A percentile compares a stretch with the other conserved stretches of the same genome.
Evolutionary conservation across 441 rosid genomes (phyloP).

Genomic region (Adansonia rubrostipa): DNA sequence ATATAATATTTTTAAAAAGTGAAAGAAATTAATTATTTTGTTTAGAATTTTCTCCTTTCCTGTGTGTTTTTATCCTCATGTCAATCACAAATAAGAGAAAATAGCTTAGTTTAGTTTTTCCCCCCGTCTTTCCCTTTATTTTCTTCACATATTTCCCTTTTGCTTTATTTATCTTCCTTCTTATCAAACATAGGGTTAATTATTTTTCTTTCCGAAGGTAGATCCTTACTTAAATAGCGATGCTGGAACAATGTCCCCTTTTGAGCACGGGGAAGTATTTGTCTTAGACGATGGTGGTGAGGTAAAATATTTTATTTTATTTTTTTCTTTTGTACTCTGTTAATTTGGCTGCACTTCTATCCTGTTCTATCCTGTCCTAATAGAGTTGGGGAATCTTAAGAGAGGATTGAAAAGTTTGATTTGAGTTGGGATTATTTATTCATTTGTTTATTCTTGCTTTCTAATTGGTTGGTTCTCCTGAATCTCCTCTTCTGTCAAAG

Average conservation of each 20-base stretch:
- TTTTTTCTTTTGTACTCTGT: background rate
- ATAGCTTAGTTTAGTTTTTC: background rate
- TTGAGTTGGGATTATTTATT: background rate
- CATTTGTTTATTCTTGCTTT: background rate
- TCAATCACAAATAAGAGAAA: background rate
- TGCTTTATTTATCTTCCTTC: background rate
- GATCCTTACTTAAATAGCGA: slow-evolving; percentile 97
- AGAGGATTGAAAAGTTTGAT: background rate
- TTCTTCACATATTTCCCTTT: background rate
- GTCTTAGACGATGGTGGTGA: slow-evolving; percentile 99
- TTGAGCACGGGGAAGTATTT: slow-evolving; percentile 96
- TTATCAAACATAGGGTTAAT: background rate
- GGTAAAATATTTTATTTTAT: slow-evolving; percentile 42
- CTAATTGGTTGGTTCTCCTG: background rate
- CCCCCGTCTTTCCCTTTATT: background rate
- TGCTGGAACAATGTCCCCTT: slow-evolving; percentile 99
- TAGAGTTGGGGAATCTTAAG: background rate
- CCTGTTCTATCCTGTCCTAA: background rate
- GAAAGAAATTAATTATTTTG: background rate
- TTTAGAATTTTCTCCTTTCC: background rate
- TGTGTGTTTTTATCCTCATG: background rate
- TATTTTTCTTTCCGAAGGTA: slow-evolving; percentile 35
- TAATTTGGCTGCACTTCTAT: background rate
- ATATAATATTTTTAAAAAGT: background rate
- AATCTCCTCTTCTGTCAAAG: background rate